Base-by-base conservation (phyloP, 2,329 filamentous ascomycete species). In the Trichoderma guizhouense region DNA sequence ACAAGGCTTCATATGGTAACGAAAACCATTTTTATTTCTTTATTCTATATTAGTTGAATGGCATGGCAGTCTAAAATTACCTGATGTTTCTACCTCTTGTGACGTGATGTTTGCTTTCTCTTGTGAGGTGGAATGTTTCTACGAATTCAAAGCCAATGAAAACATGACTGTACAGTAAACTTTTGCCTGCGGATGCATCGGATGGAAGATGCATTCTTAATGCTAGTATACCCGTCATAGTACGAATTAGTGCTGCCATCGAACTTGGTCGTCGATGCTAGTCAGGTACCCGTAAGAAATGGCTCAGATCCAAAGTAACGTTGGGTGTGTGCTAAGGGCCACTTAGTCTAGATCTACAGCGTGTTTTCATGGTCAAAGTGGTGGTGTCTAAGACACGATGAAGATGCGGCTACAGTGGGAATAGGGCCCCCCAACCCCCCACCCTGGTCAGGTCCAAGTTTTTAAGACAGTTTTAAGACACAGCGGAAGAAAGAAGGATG, bases 41-140 rank as follows among this genome's bases (percentile, higher is more conserved):
- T 70, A 55, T 64, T 53, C 51, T 63, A 39, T 70, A 70, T 64
- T 70, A 70, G 68, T 70, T 57, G 60, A 70, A 70, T 70, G 68
- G 60, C 30, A 70, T 28, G 36, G 58, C 43, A 62, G 58, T 70
- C n/a, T 39, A 63, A 70, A 70, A 67, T 57, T 69, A 26, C 7
- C 18, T 24, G 24, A 24, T 39, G 7, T 39, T 8, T 43, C 26
- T 26, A 4, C 39, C 18, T 61, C 21, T n/a, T 30, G 30, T 26
- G 28, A 24, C 9, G 26, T 3, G 11, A 58, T 57, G 14, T 15
- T 43, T 21, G n/a, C 9, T 68, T 2, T 21, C 18, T 21, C 26
- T 21, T 47, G n/a, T 24, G 43, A 21, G n/a, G 1, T 51, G 43
- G n/a, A 21, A 21, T 21, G n/a, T 51, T 47, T n/a, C 39, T 51